Percentiles rank a stretch among this genome's conserved stretches.
These are phyloP conservation scores for Zychaea mexicana DNA, from an alignment of 371 early-diverging fungal genomes.

Conservation along the genomic window DNA sequence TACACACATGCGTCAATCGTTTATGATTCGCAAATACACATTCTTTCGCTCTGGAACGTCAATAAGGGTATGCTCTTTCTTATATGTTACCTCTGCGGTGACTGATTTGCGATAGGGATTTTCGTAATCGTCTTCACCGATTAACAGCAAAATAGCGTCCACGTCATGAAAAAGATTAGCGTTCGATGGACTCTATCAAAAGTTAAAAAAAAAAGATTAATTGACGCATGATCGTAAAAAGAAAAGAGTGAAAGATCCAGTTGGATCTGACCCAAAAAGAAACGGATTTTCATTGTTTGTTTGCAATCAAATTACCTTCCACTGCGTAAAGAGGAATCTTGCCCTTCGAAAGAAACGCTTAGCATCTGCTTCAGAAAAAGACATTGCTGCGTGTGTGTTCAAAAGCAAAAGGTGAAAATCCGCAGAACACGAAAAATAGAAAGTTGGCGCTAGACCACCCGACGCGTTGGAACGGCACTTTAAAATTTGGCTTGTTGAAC, in stretches of 20 bases:
- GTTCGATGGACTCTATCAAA: conserved; percentile 29
- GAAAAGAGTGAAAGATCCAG: conserved; percentile 2
- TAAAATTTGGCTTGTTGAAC: too few species aligned
- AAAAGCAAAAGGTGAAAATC: neutral
- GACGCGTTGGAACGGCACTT: too few species aligned
- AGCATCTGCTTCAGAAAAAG: conserved; percentile 53
- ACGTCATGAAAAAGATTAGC: conserved; percentile 58
- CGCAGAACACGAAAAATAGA: conserved; percentile 7
- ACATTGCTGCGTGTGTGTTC: neutral
- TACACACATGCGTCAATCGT: neutral
- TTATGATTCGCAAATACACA: too few species aligned
- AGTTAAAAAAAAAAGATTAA: neutral
- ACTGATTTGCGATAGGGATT: conserved; percentile 72
- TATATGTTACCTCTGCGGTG: conserved; percentile 61
- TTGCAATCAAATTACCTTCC: conserved; percentile 57
- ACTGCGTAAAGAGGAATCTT: conserved; percentile 49
- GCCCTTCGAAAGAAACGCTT: conserved; percentile 66
- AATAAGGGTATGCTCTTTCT: too few species aligned
- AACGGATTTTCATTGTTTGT: too few species aligned
- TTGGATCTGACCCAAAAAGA: too few species aligned
- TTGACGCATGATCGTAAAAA: neutral
- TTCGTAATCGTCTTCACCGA: conserved; percentile 68
- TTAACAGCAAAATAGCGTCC: conserved; percentile 62
- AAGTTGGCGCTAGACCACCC: too few species aligned
- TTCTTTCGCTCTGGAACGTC: too few species aligned